phyloP scores from a whole-genome alignment of 768 basidiomycete genomes.

The Punctularia strigosozonata region DNA sequence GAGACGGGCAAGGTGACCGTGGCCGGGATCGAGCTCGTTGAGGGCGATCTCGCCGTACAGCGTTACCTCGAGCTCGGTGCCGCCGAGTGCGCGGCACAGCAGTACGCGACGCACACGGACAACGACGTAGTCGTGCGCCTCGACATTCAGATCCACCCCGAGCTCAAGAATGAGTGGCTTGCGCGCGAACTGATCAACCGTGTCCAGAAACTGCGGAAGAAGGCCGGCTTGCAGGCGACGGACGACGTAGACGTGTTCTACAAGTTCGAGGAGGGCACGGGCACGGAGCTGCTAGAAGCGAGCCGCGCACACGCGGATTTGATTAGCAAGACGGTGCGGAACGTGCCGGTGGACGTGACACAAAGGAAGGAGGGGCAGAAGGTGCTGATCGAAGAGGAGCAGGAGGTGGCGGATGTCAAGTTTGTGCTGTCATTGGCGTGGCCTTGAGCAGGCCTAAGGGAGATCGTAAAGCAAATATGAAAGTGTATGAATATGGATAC shows the following conservation, averaged over 20 bases:
- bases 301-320: slow-evolving; percentile 55
- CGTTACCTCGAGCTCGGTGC: slow-evolving; percentile 78
- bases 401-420: slow-evolving; percentile 72
- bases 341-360: slow-evolving; percentile 49
- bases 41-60: slow-evolving; percentile 86
- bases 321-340: slow-evolving; percentile 65
- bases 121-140: slow-evolving; percentile 91
- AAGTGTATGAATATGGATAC: too few species aligned
- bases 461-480: too few species aligned
- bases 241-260: slow-evolving; percentile 90
- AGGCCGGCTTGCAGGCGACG: slow-evolving; percentile 88
- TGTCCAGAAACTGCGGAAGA: slow-evolving; percentile 91
- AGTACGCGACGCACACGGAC: slow-evolving; percentile 79
- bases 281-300: slow-evolving; percentile 51
- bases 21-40: slow-evolving; percentile 79
- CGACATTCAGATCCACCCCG: slow-evolving; percentile 79
- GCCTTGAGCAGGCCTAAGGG: too few species aligned
- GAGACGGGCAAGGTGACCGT: slow-evolving; percentile 68
- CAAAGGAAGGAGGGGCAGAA: slow-evolving; percentile 34
- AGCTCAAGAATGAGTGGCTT: slow-evolving; percentile 80
- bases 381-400: slow-evolving; percentile 74
- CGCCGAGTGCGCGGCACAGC: slow-evolving; percentile 32
- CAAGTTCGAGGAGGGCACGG: slow-evolving; percentile 57
- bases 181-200: slow-evolving; percentile 86
- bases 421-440: slow-evolving; percentile 61